A percentile compares a stretch with the other conserved stretches of the same genome.
Evolutionary conservation across 2,329 filamentous ascomycete genomes (phyloP).

Genomic region (Erysiphe pulchra): DNA sequence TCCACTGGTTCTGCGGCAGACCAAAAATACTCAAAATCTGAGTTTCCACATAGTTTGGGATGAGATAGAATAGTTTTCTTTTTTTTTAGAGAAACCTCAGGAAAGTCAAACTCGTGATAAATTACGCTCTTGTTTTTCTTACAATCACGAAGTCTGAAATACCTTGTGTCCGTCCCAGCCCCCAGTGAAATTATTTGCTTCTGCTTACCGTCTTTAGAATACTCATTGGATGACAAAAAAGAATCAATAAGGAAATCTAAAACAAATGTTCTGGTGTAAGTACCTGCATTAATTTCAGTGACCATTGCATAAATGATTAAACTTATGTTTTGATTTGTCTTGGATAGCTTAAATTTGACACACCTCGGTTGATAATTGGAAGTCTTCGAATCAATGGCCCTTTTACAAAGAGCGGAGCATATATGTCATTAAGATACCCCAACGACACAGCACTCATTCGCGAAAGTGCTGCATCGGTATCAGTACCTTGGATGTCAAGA

Average conservation of each 20-base stretch:
- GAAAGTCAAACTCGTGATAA: constrained; percentile 89
- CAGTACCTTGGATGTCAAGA: constrained; percentile 60
- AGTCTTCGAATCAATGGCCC: constrained; percentile 35
- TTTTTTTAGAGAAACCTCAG: constrained; percentile 38
- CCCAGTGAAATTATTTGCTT: constrained; percentile 80
- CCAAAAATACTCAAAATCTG: constrained; percentile 18
- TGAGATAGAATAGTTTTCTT: constrained; percentile 4
- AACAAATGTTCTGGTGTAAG: constrained; percentile 70
- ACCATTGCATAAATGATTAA: neutral
- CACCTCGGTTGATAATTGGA: constrained; percentile 87
- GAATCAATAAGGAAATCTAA: constrained; percentile 51
- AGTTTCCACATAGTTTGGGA: constrained; percentile 1
- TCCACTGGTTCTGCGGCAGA: neutral
- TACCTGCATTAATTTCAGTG: constrained; percentile 27
- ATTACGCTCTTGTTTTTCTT: constrained; percentile 20
- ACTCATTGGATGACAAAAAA: constrained; percentile 28
- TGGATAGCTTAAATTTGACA: constrained; percentile 5
- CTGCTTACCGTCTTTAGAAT: constrained; percentile 7
- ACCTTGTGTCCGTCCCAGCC: constrained; percentile 78
- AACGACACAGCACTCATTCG: constrained; percentile 67
- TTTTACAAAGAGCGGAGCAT: constrained; percentile 41
- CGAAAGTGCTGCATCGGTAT: constrained; percentile 74
- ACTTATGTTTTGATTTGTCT: neutral
- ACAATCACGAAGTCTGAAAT: constrained; percentile 35
- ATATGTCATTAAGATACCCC: constrained; percentile 66